These are phyloP conservation scores for Colletotrichum sp. DNA, from an alignment of 2,329 filamentous ascomycete species.

Conservation along the genomic window DNA sequence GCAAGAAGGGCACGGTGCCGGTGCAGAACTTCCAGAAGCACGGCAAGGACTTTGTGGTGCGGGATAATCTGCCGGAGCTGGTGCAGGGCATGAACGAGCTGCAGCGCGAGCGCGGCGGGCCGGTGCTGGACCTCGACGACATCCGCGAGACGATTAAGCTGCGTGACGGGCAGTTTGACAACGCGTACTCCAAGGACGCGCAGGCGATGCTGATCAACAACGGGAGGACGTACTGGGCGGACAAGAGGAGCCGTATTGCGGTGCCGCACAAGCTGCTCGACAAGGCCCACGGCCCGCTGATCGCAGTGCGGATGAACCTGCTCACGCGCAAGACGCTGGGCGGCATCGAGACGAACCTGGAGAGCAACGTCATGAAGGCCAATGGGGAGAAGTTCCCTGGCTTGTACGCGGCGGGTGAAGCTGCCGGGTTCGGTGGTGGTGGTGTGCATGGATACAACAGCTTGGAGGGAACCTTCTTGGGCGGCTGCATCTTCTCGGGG, in stretches of 20 bases:
- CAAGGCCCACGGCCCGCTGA: constrained; percentile 60
- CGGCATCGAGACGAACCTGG: constrained; percentile 63
- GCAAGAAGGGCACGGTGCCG: constrained; percentile 54
- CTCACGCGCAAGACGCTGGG: constrained; percentile 67
- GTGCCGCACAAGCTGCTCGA: constrained; percentile 60
- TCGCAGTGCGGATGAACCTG: constrained; percentile 65
- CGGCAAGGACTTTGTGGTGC: constrained; percentile 64
- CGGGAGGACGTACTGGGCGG: constrained; percentile 60
- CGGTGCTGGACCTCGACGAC: constrained; percentile 47
- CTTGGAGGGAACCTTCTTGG: constrained; percentile 66
- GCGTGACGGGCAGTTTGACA: constrained; percentile 61
- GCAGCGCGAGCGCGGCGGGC: constrained; percentile 49
- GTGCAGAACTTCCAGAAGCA: constrained; percentile 65
- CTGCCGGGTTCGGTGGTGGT: constrained; percentile 65
- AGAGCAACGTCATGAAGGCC: constrained; percentile 57
- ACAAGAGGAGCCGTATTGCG: constrained; percentile 55
- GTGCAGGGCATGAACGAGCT: constrained; percentile 65
- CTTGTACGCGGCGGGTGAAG: constrained; percentile 65
- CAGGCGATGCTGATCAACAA: constrained; percentile 68
- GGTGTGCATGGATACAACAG: constrained; percentile 68
- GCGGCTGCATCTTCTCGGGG: constrained; percentile 68
- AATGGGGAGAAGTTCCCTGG: constrained; percentile 57
- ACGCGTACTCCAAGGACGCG: constrained; percentile 63
- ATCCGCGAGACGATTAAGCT: constrained; percentile 54
- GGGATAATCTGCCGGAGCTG: constrained; percentile 59